These are phyloP conservation scores for Fusarium equiseti DNA, from an alignment of 2,329 filamentous ascomycete species.

Conservation along the genomic window DNA sequence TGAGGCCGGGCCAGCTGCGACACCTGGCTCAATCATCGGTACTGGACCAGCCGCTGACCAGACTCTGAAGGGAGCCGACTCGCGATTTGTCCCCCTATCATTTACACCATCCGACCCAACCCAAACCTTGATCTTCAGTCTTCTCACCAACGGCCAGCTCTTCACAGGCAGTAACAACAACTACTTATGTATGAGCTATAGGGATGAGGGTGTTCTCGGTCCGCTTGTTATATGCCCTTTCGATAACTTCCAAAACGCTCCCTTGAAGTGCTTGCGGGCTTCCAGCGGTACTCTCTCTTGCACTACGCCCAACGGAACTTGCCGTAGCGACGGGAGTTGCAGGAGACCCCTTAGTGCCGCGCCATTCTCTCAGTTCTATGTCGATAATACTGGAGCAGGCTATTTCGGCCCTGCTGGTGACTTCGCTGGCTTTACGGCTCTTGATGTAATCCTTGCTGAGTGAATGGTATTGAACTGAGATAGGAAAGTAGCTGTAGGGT, in stretches of 20 bases:
- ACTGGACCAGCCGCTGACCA: constrained; percentile 1
- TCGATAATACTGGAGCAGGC: background rate
- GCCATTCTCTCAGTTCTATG: constrained; percentile 6
- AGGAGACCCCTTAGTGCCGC: accelerated
- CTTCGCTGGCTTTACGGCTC: background rate
- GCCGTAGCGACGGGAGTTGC: accelerated
- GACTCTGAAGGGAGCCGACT: background rate
- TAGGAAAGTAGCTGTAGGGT: background rate
- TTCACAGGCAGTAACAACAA: background rate
- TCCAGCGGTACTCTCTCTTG: background rate
- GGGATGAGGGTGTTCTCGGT: background rate
- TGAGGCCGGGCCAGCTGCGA: background rate
- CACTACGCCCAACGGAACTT: background rate
- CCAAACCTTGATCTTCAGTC: constrained; percentile 11
- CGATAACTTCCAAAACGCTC: background rate
- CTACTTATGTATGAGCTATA: constrained; percentile 1
- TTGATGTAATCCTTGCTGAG: background rate
- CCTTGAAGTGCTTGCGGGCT: background rate
- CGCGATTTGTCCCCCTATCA: background rate
- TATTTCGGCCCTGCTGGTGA: background rate
- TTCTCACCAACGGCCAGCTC: background rate
- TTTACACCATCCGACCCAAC: background rate
- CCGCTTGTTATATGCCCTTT: constrained; percentile 5
- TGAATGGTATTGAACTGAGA: background rate
- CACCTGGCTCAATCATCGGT: constrained; percentile 5